Evolutionary conservation across 78 protist species (phyloP).

Genomic region (Chrysochromulina tobinii): DNA sequence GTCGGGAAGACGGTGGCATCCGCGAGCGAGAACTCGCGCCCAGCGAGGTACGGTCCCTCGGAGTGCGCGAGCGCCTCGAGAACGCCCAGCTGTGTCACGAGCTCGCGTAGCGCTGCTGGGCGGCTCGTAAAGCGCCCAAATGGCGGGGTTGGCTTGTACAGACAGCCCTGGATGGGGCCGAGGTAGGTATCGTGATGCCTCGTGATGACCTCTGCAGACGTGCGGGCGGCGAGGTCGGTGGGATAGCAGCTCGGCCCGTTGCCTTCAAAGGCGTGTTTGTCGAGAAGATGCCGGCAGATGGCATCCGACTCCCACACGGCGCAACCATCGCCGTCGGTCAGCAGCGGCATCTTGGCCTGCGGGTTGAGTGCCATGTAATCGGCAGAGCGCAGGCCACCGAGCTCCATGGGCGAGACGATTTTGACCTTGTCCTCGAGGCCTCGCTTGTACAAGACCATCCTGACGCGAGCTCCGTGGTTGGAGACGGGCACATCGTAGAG

Average conservation of each 20-base stretch:
- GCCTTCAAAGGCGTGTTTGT: background rate
- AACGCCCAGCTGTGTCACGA: background rate
- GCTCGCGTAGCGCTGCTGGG: background rate
- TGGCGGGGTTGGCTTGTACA: slow-evolving; percentile 32
- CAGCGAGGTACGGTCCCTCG: slow-evolving; percentile 7
- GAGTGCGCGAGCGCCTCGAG: background rate
- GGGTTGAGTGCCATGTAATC: slow-evolving; percentile 3
- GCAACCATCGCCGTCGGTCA: background rate
- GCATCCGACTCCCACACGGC: slow-evolving; percentile 19
- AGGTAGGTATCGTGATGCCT: slow-evolving; percentile 31
- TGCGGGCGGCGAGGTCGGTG: background rate
- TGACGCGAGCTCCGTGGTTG: slow-evolving; percentile 38
- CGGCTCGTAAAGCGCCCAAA: slow-evolving; percentile 5
- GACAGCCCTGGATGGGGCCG: slow-evolving; percentile 1
- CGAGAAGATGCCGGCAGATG: background rate
- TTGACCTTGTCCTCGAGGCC: background rate
- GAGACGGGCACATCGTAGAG: slow-evolving; percentile 44
- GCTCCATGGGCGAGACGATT: background rate
- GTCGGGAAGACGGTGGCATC: slow-evolving; percentile 30
- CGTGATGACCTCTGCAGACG: background rate
- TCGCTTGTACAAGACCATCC: slow-evolving; percentile 10
- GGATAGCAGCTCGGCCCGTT: background rate
- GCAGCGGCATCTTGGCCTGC: slow-evolving; percentile 43
- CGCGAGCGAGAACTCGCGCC: background rate
- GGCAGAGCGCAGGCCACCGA: background rate